Percentiles rank a stretch among this genome's conserved stretches.
These are phyloP conservation scores for Cryptosporidium muris DNA, from an alignment of 169 alveolate genomes.

Conservation along the genomic window DNA sequence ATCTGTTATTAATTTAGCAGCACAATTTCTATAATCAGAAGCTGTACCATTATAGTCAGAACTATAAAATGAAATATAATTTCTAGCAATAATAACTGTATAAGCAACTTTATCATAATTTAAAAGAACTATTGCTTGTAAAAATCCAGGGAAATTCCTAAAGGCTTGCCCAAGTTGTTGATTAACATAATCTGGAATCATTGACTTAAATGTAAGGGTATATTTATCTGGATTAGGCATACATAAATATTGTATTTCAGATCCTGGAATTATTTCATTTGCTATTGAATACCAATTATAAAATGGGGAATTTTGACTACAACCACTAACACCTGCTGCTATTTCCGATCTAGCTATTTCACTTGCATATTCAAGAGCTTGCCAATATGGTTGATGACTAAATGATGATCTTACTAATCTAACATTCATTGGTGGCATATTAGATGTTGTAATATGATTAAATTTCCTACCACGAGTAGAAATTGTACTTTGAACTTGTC, in stretches of 20 bases:
- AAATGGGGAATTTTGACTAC: constrained; percentile 2
- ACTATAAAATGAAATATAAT: constrained; percentile 25
- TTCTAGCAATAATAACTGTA: constrained; percentile 51
- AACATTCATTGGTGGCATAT: constrained; percentile 7
- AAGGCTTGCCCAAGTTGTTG: constrained; percentile 31
- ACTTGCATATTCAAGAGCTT: constrained; percentile 12
- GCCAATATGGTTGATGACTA: constrained; percentile 15
- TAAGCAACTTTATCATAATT: constrained; percentile 32
- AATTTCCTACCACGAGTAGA: neutral
- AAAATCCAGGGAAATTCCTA: constrained; percentile 59
- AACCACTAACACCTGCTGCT: neutral
- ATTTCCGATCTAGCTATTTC: constrained; percentile 1
- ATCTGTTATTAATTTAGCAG: constrained; percentile 34
- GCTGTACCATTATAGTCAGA: constrained; percentile 54
- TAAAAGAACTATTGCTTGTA: constrained; percentile 28
- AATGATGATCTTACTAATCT: neutral
- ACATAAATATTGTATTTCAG: constrained; percentile 28
- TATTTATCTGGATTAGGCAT: constrained; percentile 34
- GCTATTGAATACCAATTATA: neutral
- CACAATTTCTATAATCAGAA: constrained; percentile 32
- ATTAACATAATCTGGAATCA: neutral
- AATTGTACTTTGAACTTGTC: no score
- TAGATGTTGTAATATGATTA: constrained; percentile 20
- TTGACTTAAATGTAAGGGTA: constrained; percentile 6
- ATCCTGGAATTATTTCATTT: constrained; percentile 15